These are phyloP conservation scores for Saksenaea vasiformis DNA, from an alignment of 371 early-diverging fungal species.

Conservation along the genomic window DNA sequence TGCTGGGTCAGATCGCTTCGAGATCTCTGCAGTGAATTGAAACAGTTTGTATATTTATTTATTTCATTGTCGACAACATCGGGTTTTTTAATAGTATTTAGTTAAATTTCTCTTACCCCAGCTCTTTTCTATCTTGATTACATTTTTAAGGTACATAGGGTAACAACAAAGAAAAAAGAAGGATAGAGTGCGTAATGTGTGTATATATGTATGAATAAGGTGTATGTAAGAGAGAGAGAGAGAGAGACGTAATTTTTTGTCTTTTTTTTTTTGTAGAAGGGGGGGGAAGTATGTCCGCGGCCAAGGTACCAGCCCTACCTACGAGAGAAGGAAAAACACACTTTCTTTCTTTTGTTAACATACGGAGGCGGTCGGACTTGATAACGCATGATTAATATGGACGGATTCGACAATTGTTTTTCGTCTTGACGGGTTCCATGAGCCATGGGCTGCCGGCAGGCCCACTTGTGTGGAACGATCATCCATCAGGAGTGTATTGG, in stretches of 20 bases:
- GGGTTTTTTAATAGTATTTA: not conserved
- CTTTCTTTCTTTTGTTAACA: not conserved
- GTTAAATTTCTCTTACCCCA: not conserved
- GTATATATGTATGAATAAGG: no score
- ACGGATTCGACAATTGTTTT: not conserved
- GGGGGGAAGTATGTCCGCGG: no score
- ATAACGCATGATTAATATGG: not conserved
- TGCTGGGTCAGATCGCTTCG: no score
- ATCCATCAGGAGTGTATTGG: constrained; percentile 25
- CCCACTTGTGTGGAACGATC: constrained; percentile 9
- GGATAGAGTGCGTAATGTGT: not conserved
- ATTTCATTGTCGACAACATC: no score
- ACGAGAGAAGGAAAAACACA: no score
- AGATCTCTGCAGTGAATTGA: no score
- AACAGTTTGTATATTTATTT: no score
- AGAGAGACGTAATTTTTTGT: not conserved
- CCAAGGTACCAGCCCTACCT: constrained; percentile 1
- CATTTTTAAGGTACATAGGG: not conserved
- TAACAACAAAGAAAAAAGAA: not conserved
- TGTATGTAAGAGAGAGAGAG: not conserved
- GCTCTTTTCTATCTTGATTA: constrained; percentile 1
- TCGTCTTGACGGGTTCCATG: not conserved
- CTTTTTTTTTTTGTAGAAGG: not conserved
- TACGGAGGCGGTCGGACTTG: not conserved
- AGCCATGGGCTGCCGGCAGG: not conserved